Evolutionary conservation across 495 filamentous ascomycete genomes (phyloP).

Genomic region (Immersiella caudata): DNA sequence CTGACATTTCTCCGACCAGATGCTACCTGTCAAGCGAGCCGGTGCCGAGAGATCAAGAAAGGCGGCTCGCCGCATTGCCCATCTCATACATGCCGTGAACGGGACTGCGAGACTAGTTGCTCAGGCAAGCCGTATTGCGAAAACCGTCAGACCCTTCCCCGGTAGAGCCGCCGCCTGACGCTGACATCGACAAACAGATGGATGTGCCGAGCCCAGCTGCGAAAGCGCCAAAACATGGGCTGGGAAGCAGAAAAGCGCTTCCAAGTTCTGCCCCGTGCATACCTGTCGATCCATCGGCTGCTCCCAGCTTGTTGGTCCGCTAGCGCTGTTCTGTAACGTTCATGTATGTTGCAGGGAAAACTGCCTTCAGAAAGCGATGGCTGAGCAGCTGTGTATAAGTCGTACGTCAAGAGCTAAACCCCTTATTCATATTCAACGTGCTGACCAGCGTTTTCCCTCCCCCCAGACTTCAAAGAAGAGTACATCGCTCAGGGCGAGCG

Average conservation of each 20-base stretch:
- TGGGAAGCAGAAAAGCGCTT: background rate
- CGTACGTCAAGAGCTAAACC: conserved; percentile 14
- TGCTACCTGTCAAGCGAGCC: conserved; percentile 29
- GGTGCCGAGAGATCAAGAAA: conserved; percentile 27
- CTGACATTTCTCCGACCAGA: conserved; percentile 26
- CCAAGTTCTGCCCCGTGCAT: conserved; percentile 29
- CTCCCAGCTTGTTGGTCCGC: conserved; percentile 23
- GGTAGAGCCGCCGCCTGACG: background rate
- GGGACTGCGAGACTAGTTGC: conserved; percentile 31
- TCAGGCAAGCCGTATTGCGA: conserved; percentile 28
- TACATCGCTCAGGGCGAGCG: conserved; percentile 31
- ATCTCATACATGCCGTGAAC: conserved; percentile 34
- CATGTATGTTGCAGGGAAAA: conserved; percentile 27
- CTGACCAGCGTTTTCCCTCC: background rate
- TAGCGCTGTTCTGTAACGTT: conserved; percentile 30
- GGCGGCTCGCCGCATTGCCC: conserved; percentile 29
- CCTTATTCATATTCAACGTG: background rate
- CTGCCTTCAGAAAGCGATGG: conserved; percentile 28
- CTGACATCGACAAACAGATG: background rate
- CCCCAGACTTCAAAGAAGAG: conserved; percentile 32
- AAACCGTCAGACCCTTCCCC: conserved; percentile 31
- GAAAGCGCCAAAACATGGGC: conserved; percentile 15
- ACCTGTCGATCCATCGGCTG: conserved; percentile 30
- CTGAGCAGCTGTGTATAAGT: conserved; percentile 29
- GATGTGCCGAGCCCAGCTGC: conserved; percentile 22